These are phyloP conservation scores for Chlorella vulgaris DNA, from an alignment of 139 green algal genomes.

Conservation along the genomic window DNA sequence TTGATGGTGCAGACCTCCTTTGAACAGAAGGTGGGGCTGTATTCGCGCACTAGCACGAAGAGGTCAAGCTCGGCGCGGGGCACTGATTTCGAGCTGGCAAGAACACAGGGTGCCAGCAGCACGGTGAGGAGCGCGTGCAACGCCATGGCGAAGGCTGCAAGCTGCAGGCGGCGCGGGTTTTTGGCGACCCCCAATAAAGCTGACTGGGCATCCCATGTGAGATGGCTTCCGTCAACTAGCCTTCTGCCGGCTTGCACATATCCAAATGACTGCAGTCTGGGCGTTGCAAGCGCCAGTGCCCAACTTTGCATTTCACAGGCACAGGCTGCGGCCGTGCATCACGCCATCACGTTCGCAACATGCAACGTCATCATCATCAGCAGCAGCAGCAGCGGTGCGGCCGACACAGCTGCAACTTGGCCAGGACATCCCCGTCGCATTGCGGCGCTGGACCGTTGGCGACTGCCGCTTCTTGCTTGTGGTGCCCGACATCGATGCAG, in stretches of 20 bases:
- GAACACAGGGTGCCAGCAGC: neutral
- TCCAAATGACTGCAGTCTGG: too few species aligned
- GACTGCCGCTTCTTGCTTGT: constrained; percentile 12
- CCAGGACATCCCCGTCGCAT: constrained; percentile 6
- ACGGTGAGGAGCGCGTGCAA: neutral
- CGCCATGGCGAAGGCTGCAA: neutral
- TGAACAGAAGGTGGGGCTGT: constrained; percentile 31
- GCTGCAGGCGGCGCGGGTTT: neutral
- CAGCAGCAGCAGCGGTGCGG: neutral
- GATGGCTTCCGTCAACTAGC: too few species aligned
- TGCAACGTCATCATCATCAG: neutral
- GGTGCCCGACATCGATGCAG: constrained; percentile 37
- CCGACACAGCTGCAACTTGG: constrained; percentile 13
- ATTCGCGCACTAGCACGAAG: constrained; percentile 27
- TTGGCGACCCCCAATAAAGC: too few species aligned
- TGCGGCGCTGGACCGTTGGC: neutral
- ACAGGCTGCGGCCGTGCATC: too few species aligned
- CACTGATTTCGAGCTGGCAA: too few species aligned
- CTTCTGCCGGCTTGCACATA: too few species aligned
- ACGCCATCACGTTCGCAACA: too few species aligned
- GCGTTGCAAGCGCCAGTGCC: too few species aligned
- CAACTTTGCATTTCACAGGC: too few species aligned
- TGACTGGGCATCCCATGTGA: too few species aligned
- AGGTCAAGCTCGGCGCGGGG: too few species aligned
- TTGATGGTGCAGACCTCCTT: neutral